Conservation (phyloP, 2,329 filamentous ascomycete species). For the Rosellinia necatrix region DNA sequence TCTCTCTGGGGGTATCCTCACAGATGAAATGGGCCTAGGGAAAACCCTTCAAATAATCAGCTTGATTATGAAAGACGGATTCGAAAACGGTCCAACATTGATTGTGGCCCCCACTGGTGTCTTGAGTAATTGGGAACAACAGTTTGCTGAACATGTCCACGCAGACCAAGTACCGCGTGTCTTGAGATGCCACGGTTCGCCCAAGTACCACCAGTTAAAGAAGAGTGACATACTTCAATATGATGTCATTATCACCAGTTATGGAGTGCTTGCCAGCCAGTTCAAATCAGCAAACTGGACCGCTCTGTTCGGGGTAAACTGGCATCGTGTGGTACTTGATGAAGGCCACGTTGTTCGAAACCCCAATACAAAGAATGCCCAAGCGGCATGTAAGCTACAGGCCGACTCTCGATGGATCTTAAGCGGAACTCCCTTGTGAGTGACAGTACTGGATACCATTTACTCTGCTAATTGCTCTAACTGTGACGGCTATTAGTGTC, state of each 20-base stretch:
- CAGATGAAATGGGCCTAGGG: conserved; percentile 91
- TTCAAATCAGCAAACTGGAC: conserved; percentile 54
- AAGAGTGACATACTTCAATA: conserved; percentile 62
- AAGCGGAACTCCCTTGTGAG: conserved; percentile 77
- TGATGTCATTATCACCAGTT: conserved; percentile 83
- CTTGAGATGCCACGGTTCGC: conserved; percentile 72
- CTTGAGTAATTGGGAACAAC: conserved; percentile 88
- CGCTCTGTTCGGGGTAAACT: conserved; percentile 57
- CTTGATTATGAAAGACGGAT: conserved; percentile 64
- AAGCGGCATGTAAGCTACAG: conserved; percentile 68
- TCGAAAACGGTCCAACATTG: conserved; percentile 65
- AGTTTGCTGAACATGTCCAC: conserved; percentile 74
- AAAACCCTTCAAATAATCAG: conserved; percentile 89
- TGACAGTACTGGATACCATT: conserved; percentile 4
- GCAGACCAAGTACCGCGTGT: conserved; percentile 66
- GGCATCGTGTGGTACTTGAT: conserved; percentile 80
- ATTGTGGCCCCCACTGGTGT: conserved; percentile 83
- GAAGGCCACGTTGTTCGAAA: conserved; percentile 86
- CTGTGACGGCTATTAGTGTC: conserved; percentile 50
- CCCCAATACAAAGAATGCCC: conserved; percentile 70
- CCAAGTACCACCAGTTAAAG: conserved; percentile 23
- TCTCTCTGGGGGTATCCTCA: conserved; percentile 81
- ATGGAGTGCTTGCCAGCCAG: conserved; percentile 75
- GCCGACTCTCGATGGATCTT: conserved; percentile 79
- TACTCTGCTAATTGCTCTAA: conserved; percentile 34